A percentile compares a stretch with the other conserved stretches of the same genome.
These are phyloP conservation scores for Voacanga thouarsii DNA, from an alignment of 257 asterid species.

Conservation along the genomic window DNA sequence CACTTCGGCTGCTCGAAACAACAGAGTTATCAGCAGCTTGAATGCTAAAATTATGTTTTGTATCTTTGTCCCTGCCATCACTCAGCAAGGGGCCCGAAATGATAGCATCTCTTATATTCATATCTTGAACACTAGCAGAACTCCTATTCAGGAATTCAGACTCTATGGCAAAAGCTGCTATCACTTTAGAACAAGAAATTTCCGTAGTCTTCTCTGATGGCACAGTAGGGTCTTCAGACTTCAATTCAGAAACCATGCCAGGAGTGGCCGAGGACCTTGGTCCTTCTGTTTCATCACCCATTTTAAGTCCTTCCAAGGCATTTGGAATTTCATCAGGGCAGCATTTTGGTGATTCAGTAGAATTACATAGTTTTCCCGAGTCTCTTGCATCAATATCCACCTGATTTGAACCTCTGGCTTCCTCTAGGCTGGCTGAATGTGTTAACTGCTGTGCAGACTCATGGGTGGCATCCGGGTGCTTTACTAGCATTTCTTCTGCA, in stretches of 20 bases:
- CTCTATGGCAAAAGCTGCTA: slow-evolving; percentile 21
- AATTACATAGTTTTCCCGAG: background rate
- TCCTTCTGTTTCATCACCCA: background rate
- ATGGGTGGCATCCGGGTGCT: background rate
- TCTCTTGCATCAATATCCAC: background rate
- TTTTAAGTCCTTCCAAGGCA: slow-evolving; percentile 5
- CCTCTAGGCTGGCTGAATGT: background rate
- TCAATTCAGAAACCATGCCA: slow-evolving; percentile 9
- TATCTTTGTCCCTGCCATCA: slow-evolving; percentile 34
- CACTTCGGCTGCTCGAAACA: slow-evolving; percentile 48
- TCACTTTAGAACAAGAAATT: slow-evolving; percentile 24
- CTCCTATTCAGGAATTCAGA: slow-evolving; percentile 23
- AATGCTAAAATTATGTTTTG: slow-evolving; percentile 31
- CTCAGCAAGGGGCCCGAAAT: slow-evolving; percentile 27
- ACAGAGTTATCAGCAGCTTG: slow-evolving; percentile 35
- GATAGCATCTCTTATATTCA: slow-evolving; percentile 9
- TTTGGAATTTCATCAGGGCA: slow-evolving; percentile 2
- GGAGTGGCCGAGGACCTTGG: slow-evolving; percentile 18
- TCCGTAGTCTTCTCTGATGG: slow-evolving; percentile 21
- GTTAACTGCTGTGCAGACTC: background rate
- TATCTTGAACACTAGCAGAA: slow-evolving; percentile 26
- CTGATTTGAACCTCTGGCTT: background rate
- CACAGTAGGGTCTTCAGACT: slow-evolving; percentile 20
- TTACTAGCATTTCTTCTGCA: slow-evolving; percentile 10
- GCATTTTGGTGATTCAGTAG: background rate